Evolutionary conservation across 2,329 filamentous ascomycete species (phyloP).

Genomic region (Thielaviopsis ethacetica): DNA sequence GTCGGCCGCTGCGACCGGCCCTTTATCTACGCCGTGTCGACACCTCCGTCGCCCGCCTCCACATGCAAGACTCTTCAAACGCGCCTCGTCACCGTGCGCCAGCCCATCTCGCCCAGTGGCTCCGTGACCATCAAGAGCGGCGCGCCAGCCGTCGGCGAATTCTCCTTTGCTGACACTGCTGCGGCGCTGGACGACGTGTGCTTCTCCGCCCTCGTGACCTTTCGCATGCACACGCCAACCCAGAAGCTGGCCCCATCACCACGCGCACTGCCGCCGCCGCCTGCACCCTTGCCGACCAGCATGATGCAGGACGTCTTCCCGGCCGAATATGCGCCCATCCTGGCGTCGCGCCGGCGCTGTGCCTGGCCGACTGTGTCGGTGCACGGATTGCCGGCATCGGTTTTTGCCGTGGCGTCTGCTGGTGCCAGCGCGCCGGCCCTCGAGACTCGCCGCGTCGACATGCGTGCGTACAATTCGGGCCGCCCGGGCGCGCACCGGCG

Average conservation of each 20-base stretch:
- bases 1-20: constrained; percentile 31
- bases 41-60: constrained; percentile 21
- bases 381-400: constrained; percentile 23
- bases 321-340: constrained; percentile 20
- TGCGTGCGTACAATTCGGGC: constrained; percentile 27
- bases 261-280: constrained; percentile 13
- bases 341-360: constrained; percentile 19
- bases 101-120: constrained; percentile 17
- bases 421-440: constrained; percentile 30
- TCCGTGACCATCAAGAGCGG: too few relatives aligned
- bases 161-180: constrained; percentile 16
- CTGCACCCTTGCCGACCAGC: constrained; percentile 21
- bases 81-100: constrained; percentile 30
- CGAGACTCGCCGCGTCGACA: constrained; percentile 39
- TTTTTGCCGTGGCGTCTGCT: constrained; percentile 19
- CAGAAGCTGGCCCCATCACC: too few relatives aligned
- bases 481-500: constrained; percentile 27
- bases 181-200: constrained; percentile 25
- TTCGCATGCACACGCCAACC: too few relatives aligned
- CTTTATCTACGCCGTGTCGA: constrained; percentile 33
- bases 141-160: not conserved
- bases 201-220: constrained; percentile 36
- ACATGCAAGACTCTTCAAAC: constrained; percentile 30
- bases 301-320: constrained; percentile 27
- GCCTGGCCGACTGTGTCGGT: constrained; percentile 30